Evolutionary conservation across 345 rosid species (phyloP), one percentile per base, ranked within the genome.

Genomic region (Pistacia atlantica): DNA sequence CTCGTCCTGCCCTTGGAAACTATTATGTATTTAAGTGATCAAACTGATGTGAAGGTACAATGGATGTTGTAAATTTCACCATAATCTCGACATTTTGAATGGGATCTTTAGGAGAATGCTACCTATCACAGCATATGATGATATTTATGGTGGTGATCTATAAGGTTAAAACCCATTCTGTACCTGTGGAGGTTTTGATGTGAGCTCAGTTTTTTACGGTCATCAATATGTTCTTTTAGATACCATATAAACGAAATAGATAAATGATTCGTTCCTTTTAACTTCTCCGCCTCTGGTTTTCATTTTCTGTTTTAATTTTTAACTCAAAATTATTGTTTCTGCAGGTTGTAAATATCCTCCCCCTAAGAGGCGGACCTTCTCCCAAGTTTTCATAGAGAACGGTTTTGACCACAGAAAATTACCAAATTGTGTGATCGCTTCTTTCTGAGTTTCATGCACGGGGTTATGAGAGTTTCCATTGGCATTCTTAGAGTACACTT

Each of bases 381-480:
- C 92, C 92, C 14, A 86, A 83, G 80, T 86, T 85, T 75, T 77
- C 87, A 22, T 90, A 89, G 78, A 85, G 90, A 79, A 86, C 87
- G 17, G 6, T 9, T 65, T 80, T 97, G 83, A 77, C 89, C 55
- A 80, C 98, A 11, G 97, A 97, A 79, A 90, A 81, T 73, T 97
- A 92, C 81, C 97, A 90, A 86, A 94, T 97, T 57, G 81, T 88
- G 46, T 96, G 87, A 93, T 22, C 42, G 78, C 33, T 62, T 14
- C 13, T 12, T 14, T 18, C 6, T 8, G 33, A 69, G 1, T 35
- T 13, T 31, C 33, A 1, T 22, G 48, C 45, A n/a, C 45, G 38
- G 20, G 77, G 45, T 48, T 2, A 22, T 16, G 20, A 31, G 33
- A 54, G 56, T 73, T 73, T 20, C n/a, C 12, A 5, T 5, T 56